Base-by-base conservation (phyloP, 768 basidiomycete genomes). In the Agaricus blazei region DNA sequence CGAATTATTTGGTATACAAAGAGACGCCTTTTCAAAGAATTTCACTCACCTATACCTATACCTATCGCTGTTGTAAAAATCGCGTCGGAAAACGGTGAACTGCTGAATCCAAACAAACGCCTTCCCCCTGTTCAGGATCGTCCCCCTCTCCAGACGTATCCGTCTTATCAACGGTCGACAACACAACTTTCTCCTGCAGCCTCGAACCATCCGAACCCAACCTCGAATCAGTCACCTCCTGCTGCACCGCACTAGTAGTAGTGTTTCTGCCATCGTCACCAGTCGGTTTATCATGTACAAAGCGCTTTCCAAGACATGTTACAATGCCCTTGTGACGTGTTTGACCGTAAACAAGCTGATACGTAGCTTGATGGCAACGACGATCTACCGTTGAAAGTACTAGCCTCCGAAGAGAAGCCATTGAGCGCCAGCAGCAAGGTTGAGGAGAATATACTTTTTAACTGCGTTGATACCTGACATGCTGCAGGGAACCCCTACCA, bases 31-130 rank as follows among this genome's bases (percentile, higher is more conserved):
- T 24, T 40, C 36, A 37, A 38, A 46, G 27, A 41, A 41, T 8
- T 55, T 11, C 2, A 72, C 74, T 64, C 61, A 81, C 82, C 79
- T 69, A 86, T 76, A 50, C 75, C 74, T 57, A 88, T 68, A n/a
- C 84, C 84, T 60, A 87, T 71, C 12, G 82, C 63, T 0, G 84
- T 81, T 7, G 83, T 85, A 34, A 84, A 62, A 7, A 81, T 75
- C 29, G 80, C 82, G 68, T 87, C 83, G 23, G 75, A 58, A 23
- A 78, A 56, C n/a, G 77, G 75, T 4, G 69, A 72, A 27, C 67
- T 71, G n/a, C 75, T 76, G 44, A 75, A 59, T 6, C 68, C 62
- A 56, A 74, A 75, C 6, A 49, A 41, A 8, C 68, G 67, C 19
- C 60, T 64, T 6, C 72, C 72, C 9, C 71, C 15, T 61, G 40